These are phyloP conservation scores for Sporodiniella umbellata DNA, from an alignment of 371 early-diverging fungal genomes.

Conservation along the genomic window DNA sequence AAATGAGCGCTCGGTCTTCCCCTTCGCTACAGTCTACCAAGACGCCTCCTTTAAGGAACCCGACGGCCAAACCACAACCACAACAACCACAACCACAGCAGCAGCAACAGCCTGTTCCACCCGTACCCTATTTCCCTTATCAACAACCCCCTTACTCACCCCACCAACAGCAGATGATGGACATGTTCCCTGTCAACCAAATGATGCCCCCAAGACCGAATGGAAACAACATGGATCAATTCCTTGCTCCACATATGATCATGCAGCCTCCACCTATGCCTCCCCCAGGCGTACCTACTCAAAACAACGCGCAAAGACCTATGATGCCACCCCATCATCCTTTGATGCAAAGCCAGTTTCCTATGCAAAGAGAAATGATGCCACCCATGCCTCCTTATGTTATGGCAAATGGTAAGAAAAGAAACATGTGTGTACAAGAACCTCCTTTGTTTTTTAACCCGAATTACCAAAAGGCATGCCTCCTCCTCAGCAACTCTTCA, in stretches of 20 bases:
- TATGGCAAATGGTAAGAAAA: slow-evolving; percentile 31
- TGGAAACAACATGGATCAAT: slow-evolving; percentile 13
- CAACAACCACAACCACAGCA: slow-evolving; percentile 7
- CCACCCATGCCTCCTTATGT: slow-evolving; percentile 34
- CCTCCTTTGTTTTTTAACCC: neutral
- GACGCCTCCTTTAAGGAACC: slow-evolving; percentile 6
- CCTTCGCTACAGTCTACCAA: slow-evolving; percentile 29
- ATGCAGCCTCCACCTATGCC: slow-evolving; percentile 15
- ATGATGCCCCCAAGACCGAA: slow-evolving; percentile 8
- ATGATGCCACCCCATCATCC: slow-evolving; percentile 30
- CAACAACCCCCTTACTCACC: slow-evolving; percentile 16
- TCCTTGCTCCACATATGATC: slow-evolving; percentile 31
- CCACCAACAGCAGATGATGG: slow-evolving; percentile 18
- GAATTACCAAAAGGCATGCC: slow-evolving; percentile 15
- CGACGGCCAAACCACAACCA: slow-evolving; percentile 2
- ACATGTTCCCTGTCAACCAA: slow-evolving; percentile 7
- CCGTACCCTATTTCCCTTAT: neutral
- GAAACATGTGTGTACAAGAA: too few species aligned
- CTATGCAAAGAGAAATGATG: slow-evolving; percentile 23
- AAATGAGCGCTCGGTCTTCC: slow-evolving; percentile 57
- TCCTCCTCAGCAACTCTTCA: slow-evolving; percentile 37
- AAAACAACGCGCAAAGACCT: slow-evolving; percentile 16
- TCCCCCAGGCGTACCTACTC: slow-evolving; percentile 2
- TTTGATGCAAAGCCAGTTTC: slow-evolving; percentile 14
- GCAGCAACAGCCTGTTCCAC: neutral